phyloP scores from a whole-genome alignment of 2,329 filamentous ascomycete genomes.

The Curvularia lunata region DNA sequence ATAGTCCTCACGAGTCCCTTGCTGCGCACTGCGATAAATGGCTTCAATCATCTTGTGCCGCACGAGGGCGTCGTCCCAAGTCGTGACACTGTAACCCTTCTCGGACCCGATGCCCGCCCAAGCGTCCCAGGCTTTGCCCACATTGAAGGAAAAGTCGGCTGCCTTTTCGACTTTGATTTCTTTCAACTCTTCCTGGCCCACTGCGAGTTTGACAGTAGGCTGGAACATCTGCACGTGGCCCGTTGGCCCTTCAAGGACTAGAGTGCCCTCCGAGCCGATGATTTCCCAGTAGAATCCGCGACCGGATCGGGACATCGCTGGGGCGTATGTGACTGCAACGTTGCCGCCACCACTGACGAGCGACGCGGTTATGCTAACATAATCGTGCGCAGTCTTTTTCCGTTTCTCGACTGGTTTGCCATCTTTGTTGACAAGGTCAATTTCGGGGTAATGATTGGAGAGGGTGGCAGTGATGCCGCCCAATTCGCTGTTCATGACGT shows the following conservation, averaged over 20 bases:
- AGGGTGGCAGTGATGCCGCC: slow-evolving; percentile 36
- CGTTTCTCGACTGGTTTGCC: slow-evolving; percentile 25
- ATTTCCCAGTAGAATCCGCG: slow-evolving; percentile 48
- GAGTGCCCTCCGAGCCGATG: slow-evolving; percentile 46
- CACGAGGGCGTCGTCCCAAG: slow-evolving; percentile 44
- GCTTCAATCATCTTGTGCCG: slow-evolving; percentile 49
- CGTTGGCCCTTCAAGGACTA: slow-evolving; percentile 36
- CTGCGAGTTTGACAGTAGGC: slow-evolving; percentile 34
- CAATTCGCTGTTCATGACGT: slow-evolving; percentile 37
- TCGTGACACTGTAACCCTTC: slow-evolving; percentile 33
- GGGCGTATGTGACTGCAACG: slow-evolving; percentile 33
- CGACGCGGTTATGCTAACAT: slow-evolving; percentile 31
- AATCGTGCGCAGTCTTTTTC: slow-evolving; percentile 40
- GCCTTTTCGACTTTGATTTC: slow-evolving; percentile 58
- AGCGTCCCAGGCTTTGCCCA: slow-evolving; percentile 64
- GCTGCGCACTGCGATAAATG: slow-evolving; percentile 42
- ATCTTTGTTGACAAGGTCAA: slow-evolving; percentile 27
- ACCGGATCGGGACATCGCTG: slow-evolving; percentile 27
- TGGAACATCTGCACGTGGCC: slow-evolving; percentile 55
- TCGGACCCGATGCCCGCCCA: slow-evolving; percentile 52
- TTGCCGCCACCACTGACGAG: slow-evolving; percentile 34
- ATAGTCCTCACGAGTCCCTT: slow-evolving; percentile 40
- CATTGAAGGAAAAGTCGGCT: slow-evolving; percentile 57
- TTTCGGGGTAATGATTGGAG: slow-evolving; percentile 29
- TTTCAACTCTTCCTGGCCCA: slow-evolving; percentile 46